A percentile compares a stretch with the other conserved stretches of the same genome.
Conservation (phyloP, 2,329 filamentous ascomycete species). For the Grosmannia serpens region DNA sequence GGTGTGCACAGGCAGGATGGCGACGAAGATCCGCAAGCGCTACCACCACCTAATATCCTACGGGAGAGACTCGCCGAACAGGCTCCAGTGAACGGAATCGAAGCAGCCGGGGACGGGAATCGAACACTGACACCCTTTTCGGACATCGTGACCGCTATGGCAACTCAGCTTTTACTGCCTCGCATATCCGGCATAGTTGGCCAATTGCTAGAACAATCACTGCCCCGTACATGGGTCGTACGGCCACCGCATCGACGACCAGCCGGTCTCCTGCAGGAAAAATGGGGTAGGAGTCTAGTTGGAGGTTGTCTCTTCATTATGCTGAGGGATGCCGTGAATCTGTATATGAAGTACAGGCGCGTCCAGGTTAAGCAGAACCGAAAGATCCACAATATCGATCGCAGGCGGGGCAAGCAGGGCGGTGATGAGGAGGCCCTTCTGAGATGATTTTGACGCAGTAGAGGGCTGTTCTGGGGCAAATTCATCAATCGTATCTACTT, state of each 20-base stretch:
- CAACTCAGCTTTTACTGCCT: constrained; percentile 61
- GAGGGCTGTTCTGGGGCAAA: neutral
- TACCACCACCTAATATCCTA: neutral
- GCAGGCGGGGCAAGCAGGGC: neutral
- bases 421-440: neutral
- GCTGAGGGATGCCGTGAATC: constrained; percentile 53
- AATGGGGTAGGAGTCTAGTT: constrained; percentile 80
- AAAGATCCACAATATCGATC: constrained; percentile 39
- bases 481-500: neutral
- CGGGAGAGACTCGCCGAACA: neutral
- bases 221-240: constrained; percentile 59
- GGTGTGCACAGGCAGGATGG: neutral
- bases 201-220: constrained; percentile 53
- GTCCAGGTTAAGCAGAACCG: constrained; percentile 44
- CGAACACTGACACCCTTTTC: constrained; percentile 19
- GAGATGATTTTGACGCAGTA: neutral
- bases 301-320: constrained; percentile 85
- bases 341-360: constrained; percentile 53
- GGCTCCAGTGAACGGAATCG: neutral
- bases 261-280: constrained; percentile 59
- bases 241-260: constrained; percentile 16
- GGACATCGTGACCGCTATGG: constrained; percentile 36
- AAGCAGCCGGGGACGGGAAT: constrained; percentile 16
- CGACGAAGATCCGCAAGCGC: neutral
- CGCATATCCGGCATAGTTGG: constrained; percentile 70